These are phyloP conservation scores for Elsinoe batatas DNA, from an alignment of 2,329 filamentous ascomycete species.

Conservation along the genomic window DNA sequence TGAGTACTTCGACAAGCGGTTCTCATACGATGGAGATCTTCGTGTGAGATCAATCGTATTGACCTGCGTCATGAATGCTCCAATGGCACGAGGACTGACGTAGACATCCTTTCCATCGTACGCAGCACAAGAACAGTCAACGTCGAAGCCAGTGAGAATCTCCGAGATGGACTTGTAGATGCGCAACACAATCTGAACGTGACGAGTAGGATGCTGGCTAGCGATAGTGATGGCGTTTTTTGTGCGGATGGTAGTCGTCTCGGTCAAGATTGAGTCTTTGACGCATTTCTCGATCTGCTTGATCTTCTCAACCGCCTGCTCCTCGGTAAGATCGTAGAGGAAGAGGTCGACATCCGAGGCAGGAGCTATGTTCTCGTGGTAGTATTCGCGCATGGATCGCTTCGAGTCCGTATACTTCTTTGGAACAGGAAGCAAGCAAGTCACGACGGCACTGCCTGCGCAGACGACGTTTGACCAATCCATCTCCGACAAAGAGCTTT, in stretches of 20 bases:
- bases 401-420: constrained; percentile 40
- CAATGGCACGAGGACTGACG: constrained; percentile 64
- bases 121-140: constrained; percentile 72
- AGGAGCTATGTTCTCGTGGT: constrained; percentile 70
- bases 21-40: constrained; percentile 79
- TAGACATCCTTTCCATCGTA: constrained; percentile 76
- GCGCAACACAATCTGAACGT: constrained; percentile 76
- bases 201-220: constrained; percentile 71
- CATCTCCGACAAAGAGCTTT: constrained; percentile 63
- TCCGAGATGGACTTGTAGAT: constrained; percentile 77
- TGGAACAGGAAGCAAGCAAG: constrained; percentile 57
- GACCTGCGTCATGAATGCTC: constrained; percentile 70
- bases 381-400: constrained; percentile 47
- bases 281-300: constrained; percentile 68
- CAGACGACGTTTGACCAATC: constrained; percentile 77
- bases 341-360: constrained; percentile 84
- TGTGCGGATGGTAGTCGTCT: constrained; percentile 73
- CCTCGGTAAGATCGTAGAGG: constrained; percentile 67
- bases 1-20: constrained; percentile 74
- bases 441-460: constrained; percentile 72
- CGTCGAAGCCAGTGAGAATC: constrained; percentile 80
- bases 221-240: constrained; percentile 83
- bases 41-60: constrained; percentile 72
- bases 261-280: constrained; percentile 66
- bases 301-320: constrained; percentile 73